phyloP scores from a whole-genome alignment of 768 basidiomycete species.

The Phaeotremella fagi region DNA sequence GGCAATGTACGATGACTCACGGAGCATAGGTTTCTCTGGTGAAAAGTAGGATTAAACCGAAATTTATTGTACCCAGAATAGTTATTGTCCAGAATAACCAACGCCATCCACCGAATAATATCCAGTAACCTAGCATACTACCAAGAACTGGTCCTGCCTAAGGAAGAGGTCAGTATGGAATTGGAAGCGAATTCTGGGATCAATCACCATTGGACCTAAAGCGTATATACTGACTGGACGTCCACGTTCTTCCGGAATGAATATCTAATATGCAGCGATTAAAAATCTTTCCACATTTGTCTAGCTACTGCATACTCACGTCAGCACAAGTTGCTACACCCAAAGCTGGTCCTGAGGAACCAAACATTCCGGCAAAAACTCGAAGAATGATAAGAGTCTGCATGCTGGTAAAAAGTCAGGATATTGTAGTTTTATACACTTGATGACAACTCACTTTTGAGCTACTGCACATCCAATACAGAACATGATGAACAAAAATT shows the following conservation, averaged over 20 bases:
- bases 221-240: slow-evolving; percentile 38
- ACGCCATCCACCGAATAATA: slow-evolving; percentile 34
- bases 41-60: slow-evolving; percentile 20
- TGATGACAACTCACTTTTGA: slow-evolving; percentile 26
- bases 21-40: slow-evolving; percentile 40
- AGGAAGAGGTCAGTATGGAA: background rate
- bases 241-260: slow-evolving; percentile 27
- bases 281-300: too few relatives aligned
- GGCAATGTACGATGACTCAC: slow-evolving; percentile 19
- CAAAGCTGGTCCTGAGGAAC: slow-evolving; percentile 35
- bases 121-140: slow-evolving; percentile 41
- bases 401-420: slow-evolving; percentile 17
- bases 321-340: slow-evolving; percentile 43
- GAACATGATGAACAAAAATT: slow-evolving; percentile 28
- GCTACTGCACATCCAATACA: slow-evolving; percentile 28
- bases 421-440: background rate
- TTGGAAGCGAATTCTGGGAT: background rate
- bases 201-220: slow-evolving; percentile 34
- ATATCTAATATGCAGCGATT: slow-evolving; percentile 26
- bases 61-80: slow-evolving; percentile 26
- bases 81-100: slow-evolving; percentile 38
- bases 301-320: slow-evolving; percentile 10
- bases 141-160: slow-evolving; percentile 39
- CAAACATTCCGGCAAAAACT: slow-evolving; percentile 37
- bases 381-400: slow-evolving; percentile 29